Evolutionary conservation across 2,329 filamentous ascomycete species (phyloP), one percentile per base, ranked within the genome.

Genomic region (Xylaria sp.): DNA sequence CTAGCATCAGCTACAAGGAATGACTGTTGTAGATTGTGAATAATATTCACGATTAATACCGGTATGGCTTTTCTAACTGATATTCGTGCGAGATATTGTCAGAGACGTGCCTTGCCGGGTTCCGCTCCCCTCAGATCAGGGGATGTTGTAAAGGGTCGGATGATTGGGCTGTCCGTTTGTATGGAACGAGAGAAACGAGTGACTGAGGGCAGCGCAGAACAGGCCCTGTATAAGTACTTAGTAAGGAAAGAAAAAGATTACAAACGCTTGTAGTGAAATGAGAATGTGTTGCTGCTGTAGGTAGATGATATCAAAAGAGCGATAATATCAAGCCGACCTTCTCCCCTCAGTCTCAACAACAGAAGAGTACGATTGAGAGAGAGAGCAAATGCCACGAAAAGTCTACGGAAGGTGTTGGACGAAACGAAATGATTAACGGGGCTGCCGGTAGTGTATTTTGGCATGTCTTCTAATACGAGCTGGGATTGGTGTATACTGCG

Each of bases 101-200:
- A 69, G 72, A 73, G 72, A 74, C 68, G 68, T 73, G 69, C 62
- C 56, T 65, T 69, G 71, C 70, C 69, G 67, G 63, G 69, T 68
- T 70, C 69, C 72, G 71, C 70, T 75, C 65, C 69, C 66, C 70
- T 75, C 73, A 66, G 73, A 75, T 76, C 73, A 76, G 74, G 74
- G 73, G 73, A 61, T 63, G 61, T 51, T 55, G 45, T 60, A 63
- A 69, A 55, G 64, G 67, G 58, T 63, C 49, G 63, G 65, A 66
- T 73, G 69, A 72, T 73, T 73, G 70, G 72, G 65, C 63, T 42
- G 61, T 55, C 54, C 57, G n/a, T 51, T 55, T 50, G 61, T 54
- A 50, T 50, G 47, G 53, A 62, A 55, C 65, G 50, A 69, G 53
- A 64, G 47, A 64, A 76, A 73, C 66, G 71, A 76, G 65, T 61